Evolutionary conservation across 495 filamentous ascomycete genomes (phyloP).

Genomic region (Pyronema omphalodes): DNA sequence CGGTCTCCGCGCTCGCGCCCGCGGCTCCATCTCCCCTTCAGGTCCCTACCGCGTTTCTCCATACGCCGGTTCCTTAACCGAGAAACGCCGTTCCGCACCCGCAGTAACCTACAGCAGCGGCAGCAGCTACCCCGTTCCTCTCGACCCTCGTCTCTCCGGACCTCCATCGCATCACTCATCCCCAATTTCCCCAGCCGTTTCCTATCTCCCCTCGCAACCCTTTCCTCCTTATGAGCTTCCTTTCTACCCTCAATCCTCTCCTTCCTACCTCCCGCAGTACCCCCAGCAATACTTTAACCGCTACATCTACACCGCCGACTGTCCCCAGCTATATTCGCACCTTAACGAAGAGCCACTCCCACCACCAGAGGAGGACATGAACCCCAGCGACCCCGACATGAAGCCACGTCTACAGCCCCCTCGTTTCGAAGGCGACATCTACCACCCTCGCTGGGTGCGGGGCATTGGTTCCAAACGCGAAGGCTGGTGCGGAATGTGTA

Average conservation of each 20-base stretch:
- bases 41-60: not conserved
- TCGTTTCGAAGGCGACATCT: conserved; percentile 59
- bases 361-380: conserved; percentile 58
- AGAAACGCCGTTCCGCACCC: conserved; percentile 16
- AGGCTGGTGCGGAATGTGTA: conserved; percentile 72
- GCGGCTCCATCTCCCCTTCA: not conserved
- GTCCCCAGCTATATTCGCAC: conserved; percentile 55
- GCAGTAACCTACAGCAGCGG: not conserved
- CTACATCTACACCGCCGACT: conserved; percentile 46
- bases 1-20: not conserved
- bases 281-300: conserved; percentile 42
- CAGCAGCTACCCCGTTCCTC: conserved; percentile 23
- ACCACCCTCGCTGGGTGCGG: conserved; percentile 61
- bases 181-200: conserved; percentile 33
- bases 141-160: conserved; percentile 22
- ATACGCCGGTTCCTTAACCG: not conserved
- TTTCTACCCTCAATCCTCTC: conserved; percentile 19
- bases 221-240: conserved; percentile 6
- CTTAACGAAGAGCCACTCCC: conserved; percentile 46
- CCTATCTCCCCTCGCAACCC: not conserved
- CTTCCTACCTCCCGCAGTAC: conserved; percentile 41
- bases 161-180: conserved; percentile 36
- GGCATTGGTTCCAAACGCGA: conserved; percentile 67
- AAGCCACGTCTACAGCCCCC: conserved; percentile 56
- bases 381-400: conserved; percentile 49